Conservation (phyloP, 2,329 filamentous ascomycete species). For the Fusarium staphyleae region DNA sequence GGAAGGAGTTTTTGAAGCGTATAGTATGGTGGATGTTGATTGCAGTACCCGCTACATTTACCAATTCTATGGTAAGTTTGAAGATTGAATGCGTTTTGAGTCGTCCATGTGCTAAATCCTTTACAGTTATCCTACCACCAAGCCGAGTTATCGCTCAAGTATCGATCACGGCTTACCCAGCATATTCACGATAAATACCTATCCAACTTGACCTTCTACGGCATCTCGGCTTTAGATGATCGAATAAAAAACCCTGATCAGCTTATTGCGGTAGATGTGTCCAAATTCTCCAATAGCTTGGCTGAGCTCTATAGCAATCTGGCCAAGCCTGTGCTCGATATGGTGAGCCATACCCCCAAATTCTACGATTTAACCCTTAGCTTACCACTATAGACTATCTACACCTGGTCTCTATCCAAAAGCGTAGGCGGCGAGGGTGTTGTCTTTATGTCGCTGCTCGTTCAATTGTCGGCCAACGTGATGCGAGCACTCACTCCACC, state of each 20-base stretch:
- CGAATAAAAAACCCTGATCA: constrained; percentile 99
- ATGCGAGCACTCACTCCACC: constrained; percentile 96
- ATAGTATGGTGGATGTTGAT: constrained; percentile 99
- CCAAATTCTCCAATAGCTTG: constrained; percentile 93
- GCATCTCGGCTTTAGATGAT: constrained; percentile 92
- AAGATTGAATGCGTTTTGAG: background rate
- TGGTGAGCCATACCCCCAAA: constrained; percentile 59
- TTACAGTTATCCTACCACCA: constrained; percentile 93
- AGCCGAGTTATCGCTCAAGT: constrained; percentile 90
- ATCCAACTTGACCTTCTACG: constrained; percentile 97
- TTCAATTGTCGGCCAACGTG: constrained; percentile 89
- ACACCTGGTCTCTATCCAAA: constrained; percentile 91
- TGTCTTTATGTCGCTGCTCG: constrained; percentile 92
- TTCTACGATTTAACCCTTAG: background rate
- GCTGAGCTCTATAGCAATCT: constrained; percentile 96
- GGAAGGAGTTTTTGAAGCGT: constrained; percentile 85
- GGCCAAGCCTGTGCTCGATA: constrained; percentile 92
- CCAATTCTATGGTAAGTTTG: constrained; percentile 88
- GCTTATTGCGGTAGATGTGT: constrained; percentile 94
- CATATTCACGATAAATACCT: constrained; percentile 95
- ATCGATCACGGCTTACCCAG: constrained; percentile 91
- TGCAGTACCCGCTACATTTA: constrained; percentile 94
- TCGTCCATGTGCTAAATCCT: constrained; percentile 13
- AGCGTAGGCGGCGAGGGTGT: constrained; percentile 96
- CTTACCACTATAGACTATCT: constrained; percentile 68